Conservation (phyloP, 768 basidiomycete genomes). For the Suillus fuscotomentosus region DNA sequence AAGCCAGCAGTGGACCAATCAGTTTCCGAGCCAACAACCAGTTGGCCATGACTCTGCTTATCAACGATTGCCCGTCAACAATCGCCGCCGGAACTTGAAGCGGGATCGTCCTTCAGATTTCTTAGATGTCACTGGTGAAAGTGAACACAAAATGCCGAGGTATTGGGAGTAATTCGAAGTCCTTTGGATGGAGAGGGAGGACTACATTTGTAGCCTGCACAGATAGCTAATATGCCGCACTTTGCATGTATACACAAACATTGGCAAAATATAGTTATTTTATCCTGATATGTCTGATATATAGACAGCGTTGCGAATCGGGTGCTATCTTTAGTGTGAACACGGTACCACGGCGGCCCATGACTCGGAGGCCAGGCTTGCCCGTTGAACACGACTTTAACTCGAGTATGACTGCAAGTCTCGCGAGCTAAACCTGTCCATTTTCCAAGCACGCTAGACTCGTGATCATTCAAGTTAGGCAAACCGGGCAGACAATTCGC, state of each 20-base stretch:
- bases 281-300: background rate
- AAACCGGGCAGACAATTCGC: background rate
- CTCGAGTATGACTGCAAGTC: background rate
- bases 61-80: conserved; percentile 80
- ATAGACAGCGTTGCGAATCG: conserved; percentile 1
- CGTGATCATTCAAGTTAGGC: background rate
- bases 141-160: conserved; percentile 62
- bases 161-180: conserved; percentile 66
- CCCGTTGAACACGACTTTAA: background rate
- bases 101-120: conserved; percentile 85
- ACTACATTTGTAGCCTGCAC: background rate
- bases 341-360: no score
- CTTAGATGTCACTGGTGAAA: conserved; percentile 66
- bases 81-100: conserved; percentile 73
- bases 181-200: background rate
- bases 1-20: conserved; percentile 48
- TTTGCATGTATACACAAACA: conserved; percentile 15
- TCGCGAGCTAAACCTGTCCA: background rate
- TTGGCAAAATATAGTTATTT: conserved; percentile 14
- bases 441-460: background rate
- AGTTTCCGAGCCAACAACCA: conserved; percentile 63
- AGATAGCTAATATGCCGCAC: background rate
- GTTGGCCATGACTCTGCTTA: conserved; percentile 81
- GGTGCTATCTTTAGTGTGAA: background rate
- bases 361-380: no score